These are phyloP conservation scores for Colletotrichum siamense DNA, from an alignment of 2,329 filamentous ascomycete species.

Conservation along the genomic window DNA sequence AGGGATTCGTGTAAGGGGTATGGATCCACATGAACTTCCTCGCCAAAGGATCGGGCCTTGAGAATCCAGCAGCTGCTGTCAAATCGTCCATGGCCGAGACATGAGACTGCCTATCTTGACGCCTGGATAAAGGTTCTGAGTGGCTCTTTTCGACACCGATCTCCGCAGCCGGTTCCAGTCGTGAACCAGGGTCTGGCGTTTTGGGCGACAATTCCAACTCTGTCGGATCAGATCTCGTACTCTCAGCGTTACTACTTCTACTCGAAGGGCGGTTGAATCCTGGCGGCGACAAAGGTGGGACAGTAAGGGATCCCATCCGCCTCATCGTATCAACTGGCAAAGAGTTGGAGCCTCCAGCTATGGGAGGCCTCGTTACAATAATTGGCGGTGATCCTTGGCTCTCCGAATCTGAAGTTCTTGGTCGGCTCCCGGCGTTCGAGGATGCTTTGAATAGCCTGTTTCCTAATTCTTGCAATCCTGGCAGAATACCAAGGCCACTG, in stretches of 20 bases:
- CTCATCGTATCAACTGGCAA: neutral
- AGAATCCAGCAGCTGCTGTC: constrained; percentile 40
- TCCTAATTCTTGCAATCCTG: neutral
- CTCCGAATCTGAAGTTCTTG: constrained; percentile 16
- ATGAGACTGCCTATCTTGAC: neutral
- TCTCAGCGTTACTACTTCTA: constrained; percentile 29
- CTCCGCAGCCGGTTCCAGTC: neutral
- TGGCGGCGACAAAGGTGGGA: constrained; percentile 34
- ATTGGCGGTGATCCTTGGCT: constrained; percentile 37
- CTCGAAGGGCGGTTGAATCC: constrained; percentile 32
- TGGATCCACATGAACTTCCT: constrained; percentile 65
- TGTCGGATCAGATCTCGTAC: constrained; percentile 37
- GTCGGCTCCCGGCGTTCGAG: constrained; percentile 9
- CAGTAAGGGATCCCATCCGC: constrained; percentile 33
- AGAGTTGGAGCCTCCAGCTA: constrained; percentile 21
- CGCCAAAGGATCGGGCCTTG: constrained; percentile 37
- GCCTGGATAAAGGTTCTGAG: neutral
- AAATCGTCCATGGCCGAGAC: constrained; percentile 31
- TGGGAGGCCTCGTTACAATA: constrained; percentile 36
- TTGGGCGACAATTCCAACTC: constrained; percentile 28
- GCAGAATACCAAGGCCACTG: neutral
- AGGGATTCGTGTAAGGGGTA: constrained; percentile 60
- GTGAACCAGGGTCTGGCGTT: neutral
- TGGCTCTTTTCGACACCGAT: neutral
- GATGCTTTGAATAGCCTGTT: neutral